Conservation (phyloP, 108 stramenopile species). For the Thalassiosira profunda region DNA sequence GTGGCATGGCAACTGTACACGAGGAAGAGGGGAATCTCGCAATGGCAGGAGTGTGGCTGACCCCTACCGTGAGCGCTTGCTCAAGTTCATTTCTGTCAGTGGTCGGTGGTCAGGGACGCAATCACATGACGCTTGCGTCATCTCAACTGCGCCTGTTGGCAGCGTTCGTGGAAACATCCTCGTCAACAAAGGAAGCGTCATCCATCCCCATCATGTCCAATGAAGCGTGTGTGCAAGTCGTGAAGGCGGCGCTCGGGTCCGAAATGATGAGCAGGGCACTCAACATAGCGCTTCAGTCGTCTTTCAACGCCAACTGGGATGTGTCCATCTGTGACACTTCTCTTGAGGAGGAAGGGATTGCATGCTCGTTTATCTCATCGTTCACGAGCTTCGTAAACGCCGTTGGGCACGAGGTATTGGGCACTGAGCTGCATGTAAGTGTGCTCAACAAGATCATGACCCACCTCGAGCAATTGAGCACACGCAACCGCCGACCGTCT, state of each 20-base stretch:
- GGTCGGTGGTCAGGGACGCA: not conserved
- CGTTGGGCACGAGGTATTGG: not conserved
- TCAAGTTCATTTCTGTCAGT: conserved; percentile 12
- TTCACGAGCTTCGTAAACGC: conserved; percentile 25
- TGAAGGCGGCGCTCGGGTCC: conserved; percentile 26
- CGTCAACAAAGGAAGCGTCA: conserved; percentile 28
- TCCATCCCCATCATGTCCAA: conserved; percentile 28
- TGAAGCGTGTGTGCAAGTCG: conserved; percentile 22
- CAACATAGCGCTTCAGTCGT: conserved; percentile 19
- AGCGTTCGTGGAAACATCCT: conserved; percentile 33
- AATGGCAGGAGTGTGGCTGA: conserved; percentile 48
- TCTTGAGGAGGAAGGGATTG: conserved; percentile 35
- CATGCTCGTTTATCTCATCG: conserved; percentile 33
- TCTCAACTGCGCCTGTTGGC: conserved; percentile 39
- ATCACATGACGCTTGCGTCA: conserved; percentile 23
- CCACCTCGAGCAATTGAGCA: not conserved
- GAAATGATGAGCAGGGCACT: conserved; percentile 14
- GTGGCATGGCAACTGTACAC: conserved; percentile 4
- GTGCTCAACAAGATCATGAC: conserved; percentile 5
- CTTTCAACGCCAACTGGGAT: conserved; percentile 30
- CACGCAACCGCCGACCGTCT: not conserved
- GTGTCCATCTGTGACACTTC: conserved; percentile 5
- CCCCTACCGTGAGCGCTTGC: conserved; percentile 28
- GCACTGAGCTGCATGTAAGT: not conserved
- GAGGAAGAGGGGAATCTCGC: conserved; percentile 5